Base-by-base conservation (phyloP, 164 flowering plant genomes). In the Euptelea pleiosperma region DNA sequence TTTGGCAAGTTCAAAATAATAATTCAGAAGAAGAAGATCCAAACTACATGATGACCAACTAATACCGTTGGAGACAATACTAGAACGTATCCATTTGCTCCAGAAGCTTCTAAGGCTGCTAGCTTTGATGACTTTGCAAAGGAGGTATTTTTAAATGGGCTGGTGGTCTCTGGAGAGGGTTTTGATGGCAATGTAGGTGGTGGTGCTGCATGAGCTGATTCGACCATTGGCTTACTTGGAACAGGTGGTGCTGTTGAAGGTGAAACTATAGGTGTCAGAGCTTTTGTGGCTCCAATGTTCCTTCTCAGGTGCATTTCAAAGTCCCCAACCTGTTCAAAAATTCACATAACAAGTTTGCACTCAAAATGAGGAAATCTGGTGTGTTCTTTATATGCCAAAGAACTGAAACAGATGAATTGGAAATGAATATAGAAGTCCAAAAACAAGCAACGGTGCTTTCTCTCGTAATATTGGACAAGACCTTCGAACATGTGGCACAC, bases 241-340 rank as follows among this genome's bases (percentile, higher is more conserved):
- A 77, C 66, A 43, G 88, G 82, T 37, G 92, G 83, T 28, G 84
- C 64, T 50, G 71, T 25, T 60, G 73, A 47, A 36, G 83, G 77
- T 54, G 87, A 70, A 57, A 66, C 66, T 35, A 73, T 52, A 44
- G 86, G 72, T n/a, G 64, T 7, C 11, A 82, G 71, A 50, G 69
- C 66, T 33, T 33, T 64, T 40, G 77, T 45, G 31, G 69, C 79
- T 70, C 79, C 88, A 54, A 85, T 56, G 25, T 87, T 84, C 59
- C 96, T 77, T 75, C 75, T 85, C 60, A 89, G 62, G 66, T 84
- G 82, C 92, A 93, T 90, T 70, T 93, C 94, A 66, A 93, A 90
- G 58, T 76, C 85, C 53, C 98, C 98, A 61, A 90, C 68, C 98
- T 93, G 69, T 67, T 21, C 14, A 64, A 69, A 47, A 25, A 12